phyloP scores from a whole-genome alignment of 2,329 filamentous ascomycete species.

The Sphaerulina populicola region DNA sequence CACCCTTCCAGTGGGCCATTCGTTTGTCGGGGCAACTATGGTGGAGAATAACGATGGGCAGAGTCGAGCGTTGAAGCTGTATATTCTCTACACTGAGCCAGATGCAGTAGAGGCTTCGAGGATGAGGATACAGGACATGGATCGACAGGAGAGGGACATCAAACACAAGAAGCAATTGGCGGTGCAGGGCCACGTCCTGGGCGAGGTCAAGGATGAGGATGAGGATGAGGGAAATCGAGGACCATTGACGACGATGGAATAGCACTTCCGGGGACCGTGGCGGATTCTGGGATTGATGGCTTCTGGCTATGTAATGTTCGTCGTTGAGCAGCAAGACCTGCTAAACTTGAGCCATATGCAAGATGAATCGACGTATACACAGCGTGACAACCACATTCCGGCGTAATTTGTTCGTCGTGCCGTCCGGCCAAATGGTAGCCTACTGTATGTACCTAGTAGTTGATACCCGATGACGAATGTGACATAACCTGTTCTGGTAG shows the following conservation, averaged over 20 bases:
- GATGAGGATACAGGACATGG: neutral
- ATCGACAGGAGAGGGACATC: conserved; percentile 6
- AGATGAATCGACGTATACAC: neutral
- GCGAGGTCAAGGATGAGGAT: conserved; percentile 1
- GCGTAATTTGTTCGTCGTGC: too few species aligned
- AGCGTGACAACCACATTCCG: too few species aligned
- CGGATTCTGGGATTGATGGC: conserved; percentile 5
- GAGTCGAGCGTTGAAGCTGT: conserved; percentile 3
- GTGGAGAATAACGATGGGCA: conserved; percentile 5
- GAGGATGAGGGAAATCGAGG: neutral
- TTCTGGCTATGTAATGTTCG: neutral
- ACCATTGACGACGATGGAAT: conserved; percentile 3
- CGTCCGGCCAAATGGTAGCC: too few species aligned
- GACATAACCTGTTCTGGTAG: too few species aligned
- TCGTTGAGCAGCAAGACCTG: neutral
- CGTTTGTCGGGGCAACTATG: neutral
- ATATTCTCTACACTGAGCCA: neutral
- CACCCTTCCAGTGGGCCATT: neutral
- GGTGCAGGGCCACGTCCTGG: neutral
- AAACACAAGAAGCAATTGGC: conserved; percentile 2
- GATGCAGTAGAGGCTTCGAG: conserved; percentile 6
- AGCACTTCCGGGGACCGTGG: conserved; percentile 16
- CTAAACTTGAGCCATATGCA: neutral
- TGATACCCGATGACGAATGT: too few species aligned
- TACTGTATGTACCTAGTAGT: too few species aligned